phyloP scores from a whole-genome alignment of 345 rosid species.

The Schrenkiella parvula region DNA sequence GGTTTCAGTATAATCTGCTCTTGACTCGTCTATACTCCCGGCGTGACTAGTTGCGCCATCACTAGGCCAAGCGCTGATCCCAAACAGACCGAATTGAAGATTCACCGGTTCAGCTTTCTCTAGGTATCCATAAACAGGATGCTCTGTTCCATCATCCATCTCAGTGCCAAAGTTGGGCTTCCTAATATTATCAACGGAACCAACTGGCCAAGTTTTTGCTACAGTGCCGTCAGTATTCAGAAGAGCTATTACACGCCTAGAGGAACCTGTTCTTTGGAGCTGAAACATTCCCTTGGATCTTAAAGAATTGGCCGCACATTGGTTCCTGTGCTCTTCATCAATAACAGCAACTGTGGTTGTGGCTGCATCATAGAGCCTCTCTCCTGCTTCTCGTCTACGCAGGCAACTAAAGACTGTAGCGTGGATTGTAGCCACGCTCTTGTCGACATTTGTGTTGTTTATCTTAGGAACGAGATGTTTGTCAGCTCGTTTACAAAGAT shows the following conservation, averaged over 20 bases:
- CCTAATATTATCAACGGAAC: slow-evolving; percentile 47
- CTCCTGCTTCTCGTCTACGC: slow-evolving; percentile 86
- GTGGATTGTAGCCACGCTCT: slow-evolving; percentile 95
- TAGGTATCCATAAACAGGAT: slow-evolving; percentile 64
- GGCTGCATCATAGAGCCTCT: slow-evolving; percentile 70
- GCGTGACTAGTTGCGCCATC: slow-evolving; percentile 93
- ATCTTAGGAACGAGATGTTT: slow-evolving; percentile 97
- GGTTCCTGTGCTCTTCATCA: slow-evolving; percentile 92
- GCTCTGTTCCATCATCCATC: slow-evolving; percentile 36
- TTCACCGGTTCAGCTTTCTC: slow-evolving; percentile 84
- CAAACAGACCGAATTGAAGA: slow-evolving; percentile 95
- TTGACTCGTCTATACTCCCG: slow-evolving; percentile 79
- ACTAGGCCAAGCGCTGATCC: slow-evolving; percentile 97
- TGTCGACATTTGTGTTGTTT: slow-evolving; percentile 96
- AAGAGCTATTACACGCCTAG: slow-evolving; percentile 95
- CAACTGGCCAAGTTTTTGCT: slow-evolving; percentile 96
- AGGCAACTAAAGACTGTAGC: slow-evolving; percentile 96
- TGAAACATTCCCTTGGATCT: slow-evolving; percentile 97
- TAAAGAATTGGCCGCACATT: slow-evolving; percentile 84
- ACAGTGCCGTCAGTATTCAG: slow-evolving; percentile 92
- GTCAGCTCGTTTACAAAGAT: slow-evolving; percentile 91
- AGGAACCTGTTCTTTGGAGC: slow-evolving; percentile 88
- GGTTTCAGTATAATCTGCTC: slow-evolving; percentile 69
- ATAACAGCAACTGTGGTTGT: slow-evolving; percentile 74
- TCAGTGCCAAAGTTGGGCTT: slow-evolving; percentile 40